Percentiles rank a stretch among this genome's conserved stretches.
Conservation (phyloP, 2,329 filamentous ascomycete genomes). For the Phyllosticta citribraziliensis region DNA sequence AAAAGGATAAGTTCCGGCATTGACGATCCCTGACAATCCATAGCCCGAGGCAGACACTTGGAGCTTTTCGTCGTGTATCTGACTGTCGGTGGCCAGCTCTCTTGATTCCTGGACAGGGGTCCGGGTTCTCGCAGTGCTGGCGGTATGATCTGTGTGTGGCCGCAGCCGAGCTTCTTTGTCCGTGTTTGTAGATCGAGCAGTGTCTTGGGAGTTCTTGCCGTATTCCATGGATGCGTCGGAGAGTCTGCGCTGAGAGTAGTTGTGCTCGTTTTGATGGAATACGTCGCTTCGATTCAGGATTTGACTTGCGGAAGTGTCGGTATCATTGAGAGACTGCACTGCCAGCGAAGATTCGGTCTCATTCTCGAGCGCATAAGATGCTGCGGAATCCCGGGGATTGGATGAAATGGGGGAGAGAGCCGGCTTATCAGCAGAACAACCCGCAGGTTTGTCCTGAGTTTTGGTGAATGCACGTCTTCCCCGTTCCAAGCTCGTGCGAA, state of each 20-base stretch:
- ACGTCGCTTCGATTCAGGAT: slow-evolving; percentile 81
- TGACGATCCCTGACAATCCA: slow-evolving; percentile 43
- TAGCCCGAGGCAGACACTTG: slow-evolving; percentile 4
- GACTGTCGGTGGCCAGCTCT: neutral
- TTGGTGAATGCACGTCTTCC: slow-evolving; percentile 1
- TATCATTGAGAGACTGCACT: slow-evolving; percentile 54
- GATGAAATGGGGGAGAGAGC: neutral
- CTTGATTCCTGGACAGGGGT: slow-evolving; percentile 2
- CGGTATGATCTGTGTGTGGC: slow-evolving; percentile 3
- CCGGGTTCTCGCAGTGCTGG: slow-evolving; percentile 1
- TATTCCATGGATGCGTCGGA: slow-evolving; percentile 18
- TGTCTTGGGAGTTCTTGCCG: slow-evolving; percentile 27
- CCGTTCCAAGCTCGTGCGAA: slow-evolving; percentile 7
- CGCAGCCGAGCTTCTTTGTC: neutral
- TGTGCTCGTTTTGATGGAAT: slow-evolving; percentile 47
- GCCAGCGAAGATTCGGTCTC: slow-evolving; percentile 63
- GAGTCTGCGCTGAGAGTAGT: slow-evolving; percentile 9
- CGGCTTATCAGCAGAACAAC: neutral
- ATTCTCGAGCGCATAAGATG: slow-evolving; percentile 1
- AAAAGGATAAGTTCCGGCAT: slow-evolving; percentile 62
- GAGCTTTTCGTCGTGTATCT: slow-evolving; percentile 3
- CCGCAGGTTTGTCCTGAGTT: neutral
- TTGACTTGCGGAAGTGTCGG: slow-evolving; percentile 75
- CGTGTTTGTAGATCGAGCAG: slow-evolving; percentile 22
- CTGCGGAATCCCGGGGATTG: slow-evolving; percentile 41